Conservation (phyloP, 495 filamentous ascomycete genomes). For the Tuber aestivum region DNA sequence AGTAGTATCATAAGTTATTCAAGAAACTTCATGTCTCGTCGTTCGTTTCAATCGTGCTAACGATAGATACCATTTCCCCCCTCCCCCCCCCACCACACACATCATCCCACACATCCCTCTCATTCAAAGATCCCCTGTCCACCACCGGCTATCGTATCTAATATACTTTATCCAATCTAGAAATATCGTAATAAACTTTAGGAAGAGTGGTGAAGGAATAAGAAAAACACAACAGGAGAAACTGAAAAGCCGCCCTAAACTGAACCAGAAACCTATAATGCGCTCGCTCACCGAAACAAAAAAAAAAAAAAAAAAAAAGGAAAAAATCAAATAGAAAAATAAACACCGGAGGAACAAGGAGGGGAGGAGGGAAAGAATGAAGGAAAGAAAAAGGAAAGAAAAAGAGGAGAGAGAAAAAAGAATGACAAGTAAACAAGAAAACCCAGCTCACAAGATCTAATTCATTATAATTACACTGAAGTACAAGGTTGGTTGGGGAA, state of each 20-base stretch:
- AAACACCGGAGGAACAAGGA: neutral
- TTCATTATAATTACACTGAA: slow-evolving; percentile 5
- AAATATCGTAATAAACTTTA: neutral
- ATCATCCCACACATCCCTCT: neutral
- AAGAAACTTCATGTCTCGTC: slow-evolving; percentile 1
- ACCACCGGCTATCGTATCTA: neutral
- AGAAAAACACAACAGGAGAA: neutral
- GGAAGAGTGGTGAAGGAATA: neutral
- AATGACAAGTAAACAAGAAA: neutral
- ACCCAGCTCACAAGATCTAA: neutral
- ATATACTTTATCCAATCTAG: slow-evolving; percentile 3
- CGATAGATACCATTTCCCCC: neutral
- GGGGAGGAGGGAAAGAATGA: too few relatives aligned
- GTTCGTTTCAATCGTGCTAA: slow-evolving; percentile 2
- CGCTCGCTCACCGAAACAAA: neutral
- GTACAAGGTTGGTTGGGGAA: neutral
- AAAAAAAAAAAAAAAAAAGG: neutral
- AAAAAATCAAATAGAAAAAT: neutral
- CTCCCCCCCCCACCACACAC: too few relatives aligned
- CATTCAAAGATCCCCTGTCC: neutral
- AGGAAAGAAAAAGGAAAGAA: neutral
- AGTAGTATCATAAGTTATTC: too few relatives aligned
- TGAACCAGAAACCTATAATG: neutral
- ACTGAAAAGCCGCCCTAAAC: neutral
- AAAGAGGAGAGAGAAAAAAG: neutral